A percentile compares a stretch with the other conserved stretches of the same genome.
These are phyloP conservation scores for Pythium oligandrum DNA, from an alignment of 352 stramenopile species.

Conservation along the genomic window DNA sequence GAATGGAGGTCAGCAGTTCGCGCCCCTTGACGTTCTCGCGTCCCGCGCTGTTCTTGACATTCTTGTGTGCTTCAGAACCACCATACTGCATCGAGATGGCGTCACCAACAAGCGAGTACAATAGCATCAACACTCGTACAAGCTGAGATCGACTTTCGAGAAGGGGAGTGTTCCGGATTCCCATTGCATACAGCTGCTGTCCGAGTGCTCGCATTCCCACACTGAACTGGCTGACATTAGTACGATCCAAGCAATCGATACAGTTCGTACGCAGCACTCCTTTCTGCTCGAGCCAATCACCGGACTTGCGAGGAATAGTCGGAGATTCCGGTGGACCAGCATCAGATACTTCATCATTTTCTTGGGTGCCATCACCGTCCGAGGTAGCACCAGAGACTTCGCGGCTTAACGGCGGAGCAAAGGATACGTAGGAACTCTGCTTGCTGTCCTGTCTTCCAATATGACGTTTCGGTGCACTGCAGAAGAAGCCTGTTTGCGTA, in stretches of 20 bases:
- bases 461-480: constrained; percentile 82
- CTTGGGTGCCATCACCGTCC: background rate
- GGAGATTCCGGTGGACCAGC: constrained; percentile 33
- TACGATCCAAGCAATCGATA: constrained; percentile 93
- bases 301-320: constrained; percentile 74
- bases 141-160: constrained; percentile 90
- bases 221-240: constrained; percentile 86
- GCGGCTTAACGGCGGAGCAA: constrained; percentile 16
- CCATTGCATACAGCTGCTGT: constrained; percentile 96
- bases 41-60: constrained; percentile 89
- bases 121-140: constrained; percentile 95
- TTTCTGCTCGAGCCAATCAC: constrained; percentile 93
- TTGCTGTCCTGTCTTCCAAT: constrained; percentile 61
- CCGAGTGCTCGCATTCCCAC: constrained; percentile 89
- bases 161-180: constrained; percentile 87
- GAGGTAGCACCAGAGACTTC: constrained; percentile 1
- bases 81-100: constrained; percentile 99
- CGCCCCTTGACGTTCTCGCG: constrained; percentile 92
- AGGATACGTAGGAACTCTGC: constrained; percentile 44
- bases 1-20: constrained; percentile 97
- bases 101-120: constrained; percentile 98
- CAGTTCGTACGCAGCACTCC: constrained; percentile 99
- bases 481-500: constrained; percentile 98
- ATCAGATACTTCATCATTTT: background rate
- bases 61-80: constrained; percentile 98